Percentiles rank a stretch among this genome's conserved stretches.
phyloP scores from a whole-genome alignment of 163 green algal species.

The Prototheca wickerhamii region DNA sequence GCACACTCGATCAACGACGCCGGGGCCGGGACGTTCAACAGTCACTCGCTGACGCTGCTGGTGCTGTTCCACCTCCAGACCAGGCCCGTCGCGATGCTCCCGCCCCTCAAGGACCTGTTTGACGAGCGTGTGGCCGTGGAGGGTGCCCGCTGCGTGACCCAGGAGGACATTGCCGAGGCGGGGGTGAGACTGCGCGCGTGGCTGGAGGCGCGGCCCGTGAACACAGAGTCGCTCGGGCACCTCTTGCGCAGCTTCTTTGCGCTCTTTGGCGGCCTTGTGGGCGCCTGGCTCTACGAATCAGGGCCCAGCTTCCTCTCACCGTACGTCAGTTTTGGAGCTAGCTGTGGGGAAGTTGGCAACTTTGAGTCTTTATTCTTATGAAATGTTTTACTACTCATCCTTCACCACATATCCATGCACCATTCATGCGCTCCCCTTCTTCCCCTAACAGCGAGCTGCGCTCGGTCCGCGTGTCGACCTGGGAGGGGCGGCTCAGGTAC shows the following conservation, averaged over 20 bases:
- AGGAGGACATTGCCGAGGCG: background rate
- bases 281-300: too few species aligned
- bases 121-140: background rate
- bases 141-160: background rate
- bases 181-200: too few species aligned
- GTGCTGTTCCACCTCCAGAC: conserved; percentile 18
- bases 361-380: too few species aligned
- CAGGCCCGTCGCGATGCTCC: background rate
- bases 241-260: too few species aligned
- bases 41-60: conserved; percentile 38
- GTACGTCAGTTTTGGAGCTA: too few species aligned
- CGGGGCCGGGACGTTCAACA: conserved; percentile 40
- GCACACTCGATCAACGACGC: conserved; percentile 44
- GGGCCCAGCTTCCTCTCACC: too few species aligned
- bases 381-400: background rate
- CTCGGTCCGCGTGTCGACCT: background rate
- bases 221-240: too few species aligned
- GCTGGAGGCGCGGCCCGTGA: too few species aligned
- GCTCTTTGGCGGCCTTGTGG: too few species aligned
- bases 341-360: too few species aligned
- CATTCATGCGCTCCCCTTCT: too few species aligned
- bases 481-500: background rate
- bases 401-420: background rate
- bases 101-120: background rate
- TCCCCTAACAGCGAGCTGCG: background rate